Evolutionary conservation across 1,284 basidiomycete genomes (phyloP), one percentile per base, ranked within the genome.

Genomic region (Chalciporus piperatoides): DNA sequence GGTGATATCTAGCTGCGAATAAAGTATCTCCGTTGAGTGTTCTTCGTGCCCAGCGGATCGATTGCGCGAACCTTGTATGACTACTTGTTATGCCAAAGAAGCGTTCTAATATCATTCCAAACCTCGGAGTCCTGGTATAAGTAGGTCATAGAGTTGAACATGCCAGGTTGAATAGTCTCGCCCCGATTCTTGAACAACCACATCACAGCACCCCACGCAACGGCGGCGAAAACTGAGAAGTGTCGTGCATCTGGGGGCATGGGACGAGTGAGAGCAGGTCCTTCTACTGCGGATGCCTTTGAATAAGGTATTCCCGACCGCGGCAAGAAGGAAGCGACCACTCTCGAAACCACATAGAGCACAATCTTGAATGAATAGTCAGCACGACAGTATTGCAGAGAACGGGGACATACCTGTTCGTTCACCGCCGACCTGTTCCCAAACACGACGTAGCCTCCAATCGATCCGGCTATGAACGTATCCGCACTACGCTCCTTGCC

Each of bases 201-300:
- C 96, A 99, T 98, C 41, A 97, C 93, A n/a, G 85, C 77, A 33
- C 92, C 96, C 96, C 96, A 99, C 32, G 87, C 82, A 27, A 97
- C 58, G 0, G 95, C 91, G 2, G 96, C 92, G 60, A 97, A 94
- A 28, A 90, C 65, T 2, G 90, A 84, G 71, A 97, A 98, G 62
- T 91, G 84, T 23, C 79, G 75, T 36, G 86, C 75, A 61, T 94
- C 81, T 2, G 92, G 91, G 4, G 92, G 91, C 39, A 91, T 68
- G 2, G 92, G 88, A 60, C 80, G 82, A 25, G 77, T 77, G 12
- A 68, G 61, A 5, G 70, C 59, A 7, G 76, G 71, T 24, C 71
- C 65, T 33, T 73, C 67, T 12, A 71, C 57, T 27, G 71, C 59
- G 7, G 64, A 57, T 32, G 60, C 51, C 48, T 67, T 64, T 41